These are phyloP conservation scores for Diutina scorzettiae DNA, from an alignment of 1,139 yeast genomes.

Conservation along the genomic window DNA sequence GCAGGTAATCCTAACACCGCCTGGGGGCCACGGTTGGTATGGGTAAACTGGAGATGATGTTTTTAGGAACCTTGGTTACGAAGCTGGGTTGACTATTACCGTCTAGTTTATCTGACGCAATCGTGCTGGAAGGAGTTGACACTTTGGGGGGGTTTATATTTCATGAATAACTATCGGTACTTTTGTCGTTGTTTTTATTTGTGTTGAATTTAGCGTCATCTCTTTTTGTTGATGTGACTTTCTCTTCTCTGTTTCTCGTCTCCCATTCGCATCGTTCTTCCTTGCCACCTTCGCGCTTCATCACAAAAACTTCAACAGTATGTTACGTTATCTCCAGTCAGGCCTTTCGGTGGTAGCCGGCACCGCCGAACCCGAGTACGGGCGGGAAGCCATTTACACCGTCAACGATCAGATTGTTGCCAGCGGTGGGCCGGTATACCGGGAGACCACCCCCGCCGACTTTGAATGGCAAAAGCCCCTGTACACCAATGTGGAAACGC, in stretches of 20 bases:
- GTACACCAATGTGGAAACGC: slow-evolving; percentile 89
- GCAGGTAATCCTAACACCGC: too few species aligned
- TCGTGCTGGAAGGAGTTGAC: too few species aligned
- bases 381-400: slow-evolving; percentile 84
- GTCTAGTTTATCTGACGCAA: too few species aligned
- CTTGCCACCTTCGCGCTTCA: not conserved
- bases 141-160: too few species aligned
- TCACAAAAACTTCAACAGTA: not conserved
- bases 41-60: too few species aligned
- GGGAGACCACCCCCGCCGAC: slow-evolving; percentile 50
- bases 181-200: too few species aligned
- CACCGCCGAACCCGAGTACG: slow-evolving; percentile 94
- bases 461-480: slow-evolving; percentile 64
- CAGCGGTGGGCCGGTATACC: slow-evolving; percentile 28
- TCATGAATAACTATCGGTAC: too few species aligned
- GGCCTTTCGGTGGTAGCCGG: slow-evolving; percentile 92
- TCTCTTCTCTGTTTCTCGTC: not conserved
- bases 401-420: slow-evolving; percentile 49
- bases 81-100: too few species aligned
- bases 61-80: too few species aligned
- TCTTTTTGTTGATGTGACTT: not conserved
- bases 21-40: too few species aligned
- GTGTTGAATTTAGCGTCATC: too few species aligned
- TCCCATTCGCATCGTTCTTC: not conserved
- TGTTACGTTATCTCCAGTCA: slow-evolving; percentile 38